Base-by-base conservation (phyloP, 306 rosid species). In the Senna siamea region DNA sequence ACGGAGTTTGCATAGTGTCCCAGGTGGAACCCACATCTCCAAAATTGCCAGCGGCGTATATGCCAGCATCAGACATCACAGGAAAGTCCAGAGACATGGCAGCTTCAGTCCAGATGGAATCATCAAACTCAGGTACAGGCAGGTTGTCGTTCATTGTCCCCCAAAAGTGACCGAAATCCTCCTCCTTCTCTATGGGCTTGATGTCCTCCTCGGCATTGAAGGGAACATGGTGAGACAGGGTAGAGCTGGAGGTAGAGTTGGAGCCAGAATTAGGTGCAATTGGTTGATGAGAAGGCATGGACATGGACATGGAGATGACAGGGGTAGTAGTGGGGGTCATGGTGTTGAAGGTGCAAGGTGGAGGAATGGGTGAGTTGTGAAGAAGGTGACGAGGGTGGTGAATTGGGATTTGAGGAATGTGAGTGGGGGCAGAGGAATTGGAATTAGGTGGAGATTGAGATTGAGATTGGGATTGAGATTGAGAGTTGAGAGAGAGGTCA, bases 21-120 rank as follows among this genome's bases (percentile, higher is more conserved):
- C 89, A 82, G 19, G 46, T 37, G 40, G 40, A 67, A 72, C 9
- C 57, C 9, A 60, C 86, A 48, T 87, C 93, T 1, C 59, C 76
- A 32, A 83, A 54, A 70, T 80, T 80, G 14, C 66, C 73, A 0
- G 40, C 52, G 1, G 67, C 32, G 62, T 77, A 84, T 23, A 53
- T 23, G 7, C 76, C 80, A 0, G 59, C 57, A 47, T 77, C 78
- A 14, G 76, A 80, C 79, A 82, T 54, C 9, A 76, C 35, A 2
- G 97, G 90, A 43, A 81, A 80, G 73, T 91, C 92, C 0, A 89
- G 32, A 5, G 96, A 84, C 91, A 88, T 79, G 26, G 88, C 86
- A 1, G 92, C 96, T 77, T 93, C 97, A 1, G 80, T 73, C 97
- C 94, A 93, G 2, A 91, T 74, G 0, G 92, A 78, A 15, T 93